These are phyloP conservation scores for Leucosporidium scottii DNA, from an alignment of 768 basidiomycete species.

Conservation along the genomic window DNA sequence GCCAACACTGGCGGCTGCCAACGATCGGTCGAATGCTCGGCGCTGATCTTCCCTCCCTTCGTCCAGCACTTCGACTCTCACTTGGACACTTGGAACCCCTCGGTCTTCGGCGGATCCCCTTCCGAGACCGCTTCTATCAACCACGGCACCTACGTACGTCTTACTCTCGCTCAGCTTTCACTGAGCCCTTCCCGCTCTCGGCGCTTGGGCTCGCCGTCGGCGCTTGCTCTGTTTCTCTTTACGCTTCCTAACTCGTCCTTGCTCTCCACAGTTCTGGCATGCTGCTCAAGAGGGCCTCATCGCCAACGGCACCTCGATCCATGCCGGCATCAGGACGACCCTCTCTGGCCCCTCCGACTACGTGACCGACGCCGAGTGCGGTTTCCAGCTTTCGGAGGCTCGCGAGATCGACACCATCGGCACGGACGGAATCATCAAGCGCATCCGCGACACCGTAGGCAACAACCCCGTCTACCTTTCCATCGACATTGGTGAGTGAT, in stretches of 20 bases:
- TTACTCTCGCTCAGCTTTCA: no score
- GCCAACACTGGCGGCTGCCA: no score
- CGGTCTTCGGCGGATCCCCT: background rate
- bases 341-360: constrained; percentile 50
- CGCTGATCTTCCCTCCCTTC: background rate
- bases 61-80: background rate
- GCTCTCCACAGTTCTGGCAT: constrained; percentile 51
- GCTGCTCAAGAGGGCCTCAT: constrained; percentile 72
- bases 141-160: constrained; percentile 9
- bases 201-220: background rate
- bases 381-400: constrained; percentile 4
- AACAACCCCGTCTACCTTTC: constrained; percentile 66
- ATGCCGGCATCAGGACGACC: constrained; percentile 61
- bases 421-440: constrained; percentile 58
- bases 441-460: constrained; percentile 65
- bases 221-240: constrained; percentile 6
- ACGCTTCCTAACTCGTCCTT: no score
- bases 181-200: no score
- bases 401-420: constrained; percentile 15
- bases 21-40: background rate
- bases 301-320: constrained; percentile 59
- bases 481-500: background rate
- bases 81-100: constrained; percentile 9
- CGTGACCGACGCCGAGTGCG: constrained; percentile 6
- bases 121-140: constrained; percentile 4